Conservation (phyloP, 257 asterid species). For the Anisodus tanguticus region DNA sequence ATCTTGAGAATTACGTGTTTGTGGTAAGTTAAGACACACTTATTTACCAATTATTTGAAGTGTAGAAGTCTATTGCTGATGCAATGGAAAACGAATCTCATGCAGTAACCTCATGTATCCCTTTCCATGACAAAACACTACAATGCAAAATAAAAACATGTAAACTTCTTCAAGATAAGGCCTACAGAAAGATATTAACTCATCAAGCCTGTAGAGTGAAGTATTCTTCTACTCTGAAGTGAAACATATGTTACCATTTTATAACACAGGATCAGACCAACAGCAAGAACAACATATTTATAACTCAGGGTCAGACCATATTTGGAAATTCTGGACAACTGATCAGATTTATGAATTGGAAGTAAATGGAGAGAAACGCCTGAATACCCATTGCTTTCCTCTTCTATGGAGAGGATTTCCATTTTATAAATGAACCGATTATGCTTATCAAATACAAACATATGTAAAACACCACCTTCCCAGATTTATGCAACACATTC, state of each 20-base stretch:
- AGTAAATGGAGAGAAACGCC: not conserved
- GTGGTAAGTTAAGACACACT: not conserved
- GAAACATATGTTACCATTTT: conserved; percentile 25
- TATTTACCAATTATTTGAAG: not conserved
- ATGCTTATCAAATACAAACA: conserved; percentile 7
- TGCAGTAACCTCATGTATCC: conserved; percentile 23
- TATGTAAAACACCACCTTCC: conserved; percentile 4
- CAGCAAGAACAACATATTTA: not conserved
- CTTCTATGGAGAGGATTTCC: not conserved
- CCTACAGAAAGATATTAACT: not conserved
- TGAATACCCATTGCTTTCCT: conserved; percentile 6
- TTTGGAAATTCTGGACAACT: conserved; percentile 5
- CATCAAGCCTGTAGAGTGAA: not conserved
- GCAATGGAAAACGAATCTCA: conserved; percentile 3
- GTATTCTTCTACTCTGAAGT: conserved; percentile 10
- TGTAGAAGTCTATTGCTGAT: not conserved
- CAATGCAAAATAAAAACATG: not conserved
- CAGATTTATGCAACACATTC: not conserved
- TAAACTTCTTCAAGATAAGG: not conserved
- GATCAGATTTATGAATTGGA: conserved; percentile 24
- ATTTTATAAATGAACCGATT: not conserved
- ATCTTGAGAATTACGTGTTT: not conserved
- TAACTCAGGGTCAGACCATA: not conserved
- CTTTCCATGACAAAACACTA: not conserved
- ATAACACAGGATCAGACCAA: not conserved